Conservation (phyloP, 345 rosid species). For the Eucalyptus pauciflora region DNA sequence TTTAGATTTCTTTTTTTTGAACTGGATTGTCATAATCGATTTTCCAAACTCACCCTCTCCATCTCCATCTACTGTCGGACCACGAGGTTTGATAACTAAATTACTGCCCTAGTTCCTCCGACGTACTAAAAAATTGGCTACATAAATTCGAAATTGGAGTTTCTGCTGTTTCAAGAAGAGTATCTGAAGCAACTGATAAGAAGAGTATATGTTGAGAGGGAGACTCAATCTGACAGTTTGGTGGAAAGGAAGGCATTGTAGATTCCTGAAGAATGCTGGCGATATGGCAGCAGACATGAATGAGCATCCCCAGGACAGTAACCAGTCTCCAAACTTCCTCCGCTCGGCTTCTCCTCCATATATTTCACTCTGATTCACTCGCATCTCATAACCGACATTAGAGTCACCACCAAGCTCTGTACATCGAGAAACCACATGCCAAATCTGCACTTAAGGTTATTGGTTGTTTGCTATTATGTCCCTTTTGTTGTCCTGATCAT, state of each 20-base stretch:
- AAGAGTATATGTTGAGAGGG: slow-evolving; percentile 39
- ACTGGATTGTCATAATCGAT: background rate
- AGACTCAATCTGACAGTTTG: slow-evolving; percentile 80
- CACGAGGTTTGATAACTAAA: background rate
- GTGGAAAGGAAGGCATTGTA: slow-evolving; percentile 29
- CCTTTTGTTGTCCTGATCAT: background rate
- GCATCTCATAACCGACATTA: background rate
- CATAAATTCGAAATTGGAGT: background rate
- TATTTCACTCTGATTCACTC: slow-evolving; percentile 20
- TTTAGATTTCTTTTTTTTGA: background rate
- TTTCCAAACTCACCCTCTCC: background rate
- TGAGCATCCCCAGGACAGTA: slow-evolving; percentile 17
- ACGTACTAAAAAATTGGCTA: background rate
- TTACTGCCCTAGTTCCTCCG: background rate
- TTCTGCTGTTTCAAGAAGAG: background rate
- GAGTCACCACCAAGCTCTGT: background rate
- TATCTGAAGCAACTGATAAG: slow-evolving; percentile 21
- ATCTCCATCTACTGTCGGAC: background rate
- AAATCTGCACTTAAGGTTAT: slow-evolving; percentile 53
- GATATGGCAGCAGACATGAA: slow-evolving; percentile 54
- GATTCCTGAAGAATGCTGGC: slow-evolving; percentile 18
- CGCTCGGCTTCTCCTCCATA: slow-evolving; percentile 6
- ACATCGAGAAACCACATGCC: slow-evolving; percentile 56
- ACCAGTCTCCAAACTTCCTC: slow-evolving; percentile 66
- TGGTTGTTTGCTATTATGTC: background rate